A percentile compares a stretch with the other conserved stretches of the same genome.
phyloP scores from a whole-genome alignment of 2,329 filamentous ascomycete species.

The Aspergillus pseudoviridinutans region DNA sequence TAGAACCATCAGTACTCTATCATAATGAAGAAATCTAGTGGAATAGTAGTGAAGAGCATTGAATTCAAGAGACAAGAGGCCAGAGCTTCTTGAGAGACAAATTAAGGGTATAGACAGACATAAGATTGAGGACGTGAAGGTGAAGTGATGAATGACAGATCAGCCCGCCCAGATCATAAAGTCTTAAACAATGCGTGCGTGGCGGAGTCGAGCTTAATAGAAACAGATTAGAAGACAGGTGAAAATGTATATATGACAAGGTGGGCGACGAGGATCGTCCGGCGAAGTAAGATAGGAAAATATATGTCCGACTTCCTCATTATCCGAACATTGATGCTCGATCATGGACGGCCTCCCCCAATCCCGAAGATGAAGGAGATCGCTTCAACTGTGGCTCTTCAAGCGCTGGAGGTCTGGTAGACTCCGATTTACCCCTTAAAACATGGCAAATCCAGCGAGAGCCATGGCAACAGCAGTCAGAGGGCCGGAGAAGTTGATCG shows the following conservation, averaged over 20 bases:
- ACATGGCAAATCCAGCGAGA: slow-evolving; percentile 30
- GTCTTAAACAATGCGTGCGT: not conserved
- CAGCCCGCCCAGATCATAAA: not conserved
- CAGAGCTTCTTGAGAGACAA: not conserved
- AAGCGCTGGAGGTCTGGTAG: not conserved
- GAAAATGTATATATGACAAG: not conserved
- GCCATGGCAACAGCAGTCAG: slow-evolving; percentile 29
- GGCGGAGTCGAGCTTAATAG: not conserved
- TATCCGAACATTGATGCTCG: not conserved
- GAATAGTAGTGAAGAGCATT: too few relatives aligned
- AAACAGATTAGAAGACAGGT: not conserved
- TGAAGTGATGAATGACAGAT: not conserved
- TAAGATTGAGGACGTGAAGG: not conserved
- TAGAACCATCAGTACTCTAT: not conserved
- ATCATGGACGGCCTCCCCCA: not conserved
- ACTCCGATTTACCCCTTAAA: slow-evolving; percentile 19
- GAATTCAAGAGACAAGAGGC: not conserved
- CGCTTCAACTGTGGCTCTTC: not conserved
- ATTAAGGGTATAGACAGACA: not conserved
- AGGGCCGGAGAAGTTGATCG: slow-evolving; percentile 22
- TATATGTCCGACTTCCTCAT: not conserved
- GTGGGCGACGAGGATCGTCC: not conserved
- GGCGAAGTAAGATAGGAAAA: not conserved
- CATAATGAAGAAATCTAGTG: not conserved
- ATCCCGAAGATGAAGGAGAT: not conserved